These are phyloP conservation scores for Dentiscutata heterogama DNA, from an alignment of 371 early-diverging fungal species.

Conservation along the genomic window DNA sequence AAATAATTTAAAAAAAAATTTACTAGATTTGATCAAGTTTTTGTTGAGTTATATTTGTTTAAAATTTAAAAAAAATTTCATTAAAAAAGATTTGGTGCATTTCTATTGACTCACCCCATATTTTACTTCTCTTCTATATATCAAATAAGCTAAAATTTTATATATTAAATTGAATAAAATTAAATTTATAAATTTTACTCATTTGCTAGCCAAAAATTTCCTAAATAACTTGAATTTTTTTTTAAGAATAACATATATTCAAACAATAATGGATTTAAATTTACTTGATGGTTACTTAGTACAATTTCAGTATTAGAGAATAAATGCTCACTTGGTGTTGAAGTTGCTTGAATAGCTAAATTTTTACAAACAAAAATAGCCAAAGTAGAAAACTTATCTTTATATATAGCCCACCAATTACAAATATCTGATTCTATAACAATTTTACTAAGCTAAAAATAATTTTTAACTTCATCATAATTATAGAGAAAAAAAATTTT, in stretches of 20 bases:
- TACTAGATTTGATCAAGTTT: no score
- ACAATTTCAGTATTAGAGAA: conserved; percentile 1
- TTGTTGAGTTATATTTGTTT: no score
- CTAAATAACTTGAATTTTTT: background rate
- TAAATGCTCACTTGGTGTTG: background rate
- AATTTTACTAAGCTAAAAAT: background rate
- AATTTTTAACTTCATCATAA: conserved; percentile 5
- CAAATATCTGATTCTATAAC: background rate
- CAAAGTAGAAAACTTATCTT: background rate
- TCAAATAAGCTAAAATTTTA: no score
- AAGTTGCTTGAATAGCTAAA: background rate
- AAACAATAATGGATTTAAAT: background rate
- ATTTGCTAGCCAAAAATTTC: no score
- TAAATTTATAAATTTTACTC: no score
- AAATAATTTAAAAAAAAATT: no score
- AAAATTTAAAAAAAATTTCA: no score
- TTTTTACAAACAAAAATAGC: background rate
- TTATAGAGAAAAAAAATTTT: background rate
- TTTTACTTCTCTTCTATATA: no score
- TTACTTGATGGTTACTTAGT: background rate
- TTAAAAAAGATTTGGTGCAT: no score
- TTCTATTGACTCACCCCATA: no score
- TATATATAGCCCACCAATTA: background rate
- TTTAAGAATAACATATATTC: conserved; percentile 6
- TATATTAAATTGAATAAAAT: no score